Percentiles rank a stretch among this genome's conserved stretches.
Evolutionary conservation across 2,329 filamentous ascomycete species (phyloP).

Genomic region (Alternaria alternata): DNA sequence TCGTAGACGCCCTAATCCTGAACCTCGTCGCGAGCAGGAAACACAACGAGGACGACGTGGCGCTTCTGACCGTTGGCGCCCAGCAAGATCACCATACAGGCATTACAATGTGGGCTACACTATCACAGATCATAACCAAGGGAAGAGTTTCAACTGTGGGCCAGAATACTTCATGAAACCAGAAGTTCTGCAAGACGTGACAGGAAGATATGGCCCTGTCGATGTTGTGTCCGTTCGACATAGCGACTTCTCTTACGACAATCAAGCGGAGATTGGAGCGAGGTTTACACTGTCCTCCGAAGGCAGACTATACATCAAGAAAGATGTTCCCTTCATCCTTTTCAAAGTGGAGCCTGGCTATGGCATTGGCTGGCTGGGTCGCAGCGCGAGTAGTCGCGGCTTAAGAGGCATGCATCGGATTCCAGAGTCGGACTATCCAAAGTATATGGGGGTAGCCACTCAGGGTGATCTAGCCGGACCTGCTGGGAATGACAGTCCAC

Average conservation of each 20-base stretch:
- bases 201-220: neutral
- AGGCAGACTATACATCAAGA: neutral
- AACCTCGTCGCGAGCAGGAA: neutral
- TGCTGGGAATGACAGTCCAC: neutral
- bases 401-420: neutral
- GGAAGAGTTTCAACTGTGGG: neutral
- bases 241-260: neutral
- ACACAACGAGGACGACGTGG: no score
- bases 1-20: neutral
- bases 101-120: neutral
- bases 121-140: neutral
- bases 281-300: neutral
- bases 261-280: neutral
- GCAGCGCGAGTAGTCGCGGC: neutral
- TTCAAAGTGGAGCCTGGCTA: constrained; percentile 7
- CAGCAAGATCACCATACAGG: neutral
- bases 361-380: neutral
- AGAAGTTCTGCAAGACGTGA: neutral
- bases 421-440: neutral
- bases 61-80: no score
- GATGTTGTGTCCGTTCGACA: neutral
- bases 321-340: neutral
- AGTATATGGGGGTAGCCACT: neutral
- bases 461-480: neutral
- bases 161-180: neutral